Base-by-base conservation (phyloP, 108 stramenopile species). In the Nitzschia palea region DNA sequence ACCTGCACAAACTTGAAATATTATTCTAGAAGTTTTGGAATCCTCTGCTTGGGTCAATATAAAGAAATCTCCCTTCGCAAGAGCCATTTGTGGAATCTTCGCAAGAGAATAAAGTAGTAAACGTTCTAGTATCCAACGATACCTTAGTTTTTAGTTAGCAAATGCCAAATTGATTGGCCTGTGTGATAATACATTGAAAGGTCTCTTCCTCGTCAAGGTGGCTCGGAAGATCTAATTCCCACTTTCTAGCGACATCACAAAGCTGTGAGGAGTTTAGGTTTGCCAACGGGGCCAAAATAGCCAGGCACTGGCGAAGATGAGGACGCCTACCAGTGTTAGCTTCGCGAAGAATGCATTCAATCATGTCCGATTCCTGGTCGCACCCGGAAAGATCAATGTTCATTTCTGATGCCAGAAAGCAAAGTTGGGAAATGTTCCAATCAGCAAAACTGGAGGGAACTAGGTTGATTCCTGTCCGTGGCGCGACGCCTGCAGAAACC, bases 161-260 rank as follows among this genome's bases (percentile, higher is more conserved):
- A 48, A 29, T 43, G 22, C 62, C 62, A 31, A 51, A 60, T 1
- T 60, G 32, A 22, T 60, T 60, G 23, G 37, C 48, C 40, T 35
- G 65, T 42, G 65, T 31, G 27, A 67, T 54, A 2, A 83, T 56
- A 4, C 70, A 62, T 23, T 73, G 44, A 44, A 83, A 76, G 18
- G 84, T 80, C 40, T 87, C 86, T 8, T 56, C 67, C 44, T 71
- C 68, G 67, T 87, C 86, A 20, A 87, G 35, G 55, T 80, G 81
- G 61, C 63, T 72, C 15, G 73, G 72, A 35, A 84, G 62, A 36
- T 87, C 71, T 40, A 87, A 70, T 4, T 44, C 66, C 47, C 57
- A 60, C 18, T 65, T 71, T 36, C 64, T 51, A 25, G 79, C 71
- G 20, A 78, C 55, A 6, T 45, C 53, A 32, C 70, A 69, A 12